These are phyloP conservation scores for Raddia distichophylla DNA, from an alignment of 176 grass and related monocot genomes.

Conservation along the genomic window DNA sequence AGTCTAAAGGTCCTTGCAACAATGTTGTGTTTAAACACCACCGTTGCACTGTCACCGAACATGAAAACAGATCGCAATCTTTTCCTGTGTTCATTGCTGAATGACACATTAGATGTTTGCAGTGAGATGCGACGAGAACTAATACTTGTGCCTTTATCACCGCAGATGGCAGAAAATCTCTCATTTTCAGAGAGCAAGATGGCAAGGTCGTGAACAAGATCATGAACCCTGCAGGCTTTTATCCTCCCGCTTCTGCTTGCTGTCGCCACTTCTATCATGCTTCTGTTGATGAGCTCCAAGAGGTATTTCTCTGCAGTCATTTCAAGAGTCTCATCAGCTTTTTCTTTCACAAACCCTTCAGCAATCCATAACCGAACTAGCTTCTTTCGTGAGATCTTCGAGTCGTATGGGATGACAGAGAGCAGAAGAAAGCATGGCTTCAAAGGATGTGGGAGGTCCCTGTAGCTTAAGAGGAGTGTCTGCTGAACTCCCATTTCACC, in stretches of 20 bases:
- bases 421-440: conserved; percentile 54
- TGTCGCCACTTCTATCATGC: conserved; percentile 35
- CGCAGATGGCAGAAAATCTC: conserved; percentile 34
- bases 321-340: conserved; percentile 44
- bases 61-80: conserved; percentile 48
- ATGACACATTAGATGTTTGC: conserved; percentile 22
- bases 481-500: conserved; percentile 35
- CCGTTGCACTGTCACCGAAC: conserved; percentile 1
- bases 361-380: conserved; percentile 51
- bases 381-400: conserved; percentile 44
- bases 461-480: conserved; percentile 44
- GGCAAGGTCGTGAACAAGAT: conserved; percentile 51
- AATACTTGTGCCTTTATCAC: not conserved
- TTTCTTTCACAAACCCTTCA: conserved; percentile 55
- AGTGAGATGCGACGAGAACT: conserved; percentile 31
- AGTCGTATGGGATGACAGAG: conserved; percentile 44
- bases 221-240: conserved; percentile 48
- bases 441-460: conserved; percentile 42
- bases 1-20: conserved; percentile 39
- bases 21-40: not conserved
- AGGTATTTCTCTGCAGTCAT: conserved; percentile 56
- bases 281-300: conserved; percentile 50
- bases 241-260: conserved; percentile 36
- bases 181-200: conserved; percentile 40
- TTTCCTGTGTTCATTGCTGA: conserved; percentile 33